phyloP scores from a whole-genome alignment of 768 basidiomycete species.

The Lentinula edodes region DNA sequence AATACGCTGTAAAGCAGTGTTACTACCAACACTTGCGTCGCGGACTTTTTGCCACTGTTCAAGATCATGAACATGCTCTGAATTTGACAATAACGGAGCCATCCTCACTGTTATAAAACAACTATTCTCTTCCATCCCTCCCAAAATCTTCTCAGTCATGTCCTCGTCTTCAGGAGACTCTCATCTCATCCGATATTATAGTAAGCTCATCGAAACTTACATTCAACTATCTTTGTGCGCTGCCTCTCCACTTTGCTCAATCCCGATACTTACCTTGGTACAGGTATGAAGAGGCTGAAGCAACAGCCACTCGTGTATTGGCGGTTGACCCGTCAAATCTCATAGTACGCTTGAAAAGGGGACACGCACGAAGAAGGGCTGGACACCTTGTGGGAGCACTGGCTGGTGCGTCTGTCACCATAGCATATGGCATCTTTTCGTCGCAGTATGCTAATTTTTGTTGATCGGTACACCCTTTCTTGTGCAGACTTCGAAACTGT shows the following conservation, averaged over 20 bases:
- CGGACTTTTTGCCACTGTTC: background rate
- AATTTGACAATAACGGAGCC: background rate
- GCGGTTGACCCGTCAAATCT: background rate
- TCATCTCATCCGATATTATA: background rate
- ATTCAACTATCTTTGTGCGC: background rate
- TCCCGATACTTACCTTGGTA: background rate
- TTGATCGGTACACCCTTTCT: too few species aligned
- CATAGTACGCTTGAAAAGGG: slow-evolving; percentile 1
- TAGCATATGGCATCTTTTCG: too few species aligned
- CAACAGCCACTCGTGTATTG: slow-evolving; percentile 1
- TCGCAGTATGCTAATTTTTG: too few species aligned
- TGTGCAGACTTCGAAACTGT: slow-evolving; percentile 3
- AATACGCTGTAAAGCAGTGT: background rate
- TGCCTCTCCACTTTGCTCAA: background rate
- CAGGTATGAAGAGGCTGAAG: slow-evolving; percentile 5
- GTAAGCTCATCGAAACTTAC: slow-evolving; percentile 1
- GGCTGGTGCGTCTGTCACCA: background rate
- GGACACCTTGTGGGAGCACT: background rate
- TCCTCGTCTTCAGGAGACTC: background rate
- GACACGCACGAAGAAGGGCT: background rate
- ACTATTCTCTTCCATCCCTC: background rate
- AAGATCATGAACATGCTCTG: background rate
- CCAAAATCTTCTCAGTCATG: background rate
- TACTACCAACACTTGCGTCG: background rate
- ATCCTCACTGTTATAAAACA: background rate